Base-by-base conservation (phyloP, 768 basidiomycete genomes). In the Rubroboletus pulcherrimus region DNA sequence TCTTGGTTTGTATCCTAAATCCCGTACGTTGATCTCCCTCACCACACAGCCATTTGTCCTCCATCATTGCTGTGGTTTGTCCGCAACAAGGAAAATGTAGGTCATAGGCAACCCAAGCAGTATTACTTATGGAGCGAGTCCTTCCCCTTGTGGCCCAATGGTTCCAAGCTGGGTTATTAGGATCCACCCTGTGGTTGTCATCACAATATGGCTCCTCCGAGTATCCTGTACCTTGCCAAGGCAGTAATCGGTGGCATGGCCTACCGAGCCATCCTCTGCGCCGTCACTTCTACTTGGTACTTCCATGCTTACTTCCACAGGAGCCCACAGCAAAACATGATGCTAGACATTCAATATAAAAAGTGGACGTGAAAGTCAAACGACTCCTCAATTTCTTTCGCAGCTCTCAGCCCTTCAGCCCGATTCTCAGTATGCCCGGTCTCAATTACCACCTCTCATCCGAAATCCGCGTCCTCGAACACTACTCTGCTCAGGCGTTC, bases 401-500 rank as follows among this genome's bases (percentile, higher is more conserved):
- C 39, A 51, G 30, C n/a, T 54, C 33, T 40, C 52, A 43, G 34
- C 24, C 19, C 41, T 38, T 39, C 29, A 41, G 15, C 31, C 17
- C 29, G 12, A 39, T 51, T n/a, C 15, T 17, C 49, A 42, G 7
- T 4, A 66, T 68, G 74, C 71, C 75, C 15, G 73, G 71, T 40
- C 69, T 66, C 43, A 68, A 61, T 49, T 39, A 61, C 53, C 64
- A 63, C 35, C 52, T 64, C 29, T 39, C 52, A 26, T 52, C 66
- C 26, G 38, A 44, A 24, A 53, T 69, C 35, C 41, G 72, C 24
- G 59, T 80, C 50, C 59, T 76, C 42, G 70, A 75, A 55, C 79
- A 81, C 59, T 55, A 64, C 52, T 64, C 73, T 51, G 71, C 78
- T 19, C 67, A 63, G 43, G 69, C 75, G 41, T 79, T 80, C 56